Evolutionary conservation across 148 eudicot genomes (phyloP).

Genomic region (Fallopia convolvulus): DNA sequence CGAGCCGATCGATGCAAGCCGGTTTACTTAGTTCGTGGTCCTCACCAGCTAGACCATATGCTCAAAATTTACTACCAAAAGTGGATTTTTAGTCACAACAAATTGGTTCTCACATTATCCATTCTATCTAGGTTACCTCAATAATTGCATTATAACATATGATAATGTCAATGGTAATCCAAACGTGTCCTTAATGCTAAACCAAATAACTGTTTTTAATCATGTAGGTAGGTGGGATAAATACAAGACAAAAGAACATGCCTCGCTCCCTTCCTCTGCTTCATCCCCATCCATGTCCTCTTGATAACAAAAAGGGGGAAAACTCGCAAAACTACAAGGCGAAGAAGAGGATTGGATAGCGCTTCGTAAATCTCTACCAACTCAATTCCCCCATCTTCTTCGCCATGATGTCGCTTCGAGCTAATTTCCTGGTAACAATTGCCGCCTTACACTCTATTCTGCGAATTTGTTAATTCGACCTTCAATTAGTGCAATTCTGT

Average conservation of each 20-base stretch:
- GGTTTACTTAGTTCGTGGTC: too few species aligned
- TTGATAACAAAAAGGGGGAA: background rate
- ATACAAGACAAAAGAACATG: background rate
- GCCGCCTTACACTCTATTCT: background rate
- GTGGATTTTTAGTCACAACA: too few species aligned
- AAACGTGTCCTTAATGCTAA: too few species aligned
- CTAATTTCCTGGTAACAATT: slow-evolving; percentile 5
- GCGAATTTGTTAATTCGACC: background rate
- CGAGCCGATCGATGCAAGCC: too few species aligned
- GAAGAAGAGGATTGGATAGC: background rate
- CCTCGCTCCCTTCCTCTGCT: background rate
- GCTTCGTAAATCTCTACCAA: background rate
- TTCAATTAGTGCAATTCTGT: background rate
- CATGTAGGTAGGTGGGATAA: background rate
- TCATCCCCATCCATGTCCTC: background rate
- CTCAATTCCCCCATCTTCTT: background rate
- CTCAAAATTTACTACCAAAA: too few species aligned
- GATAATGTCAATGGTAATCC: too few species aligned
- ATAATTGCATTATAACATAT: too few species aligned
- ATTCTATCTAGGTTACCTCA: too few species aligned
- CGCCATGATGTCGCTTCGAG: slow-evolving; percentile 4
- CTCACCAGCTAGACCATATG: too few species aligned
- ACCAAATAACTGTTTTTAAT: background rate
- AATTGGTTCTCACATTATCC: too few species aligned
- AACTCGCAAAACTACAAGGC: background rate